Evolutionary conservation across 768 basidiomycete genomes (phyloP), one percentile per base, ranked within the genome.

Genomic region (Tricholomella constricta): DNA sequence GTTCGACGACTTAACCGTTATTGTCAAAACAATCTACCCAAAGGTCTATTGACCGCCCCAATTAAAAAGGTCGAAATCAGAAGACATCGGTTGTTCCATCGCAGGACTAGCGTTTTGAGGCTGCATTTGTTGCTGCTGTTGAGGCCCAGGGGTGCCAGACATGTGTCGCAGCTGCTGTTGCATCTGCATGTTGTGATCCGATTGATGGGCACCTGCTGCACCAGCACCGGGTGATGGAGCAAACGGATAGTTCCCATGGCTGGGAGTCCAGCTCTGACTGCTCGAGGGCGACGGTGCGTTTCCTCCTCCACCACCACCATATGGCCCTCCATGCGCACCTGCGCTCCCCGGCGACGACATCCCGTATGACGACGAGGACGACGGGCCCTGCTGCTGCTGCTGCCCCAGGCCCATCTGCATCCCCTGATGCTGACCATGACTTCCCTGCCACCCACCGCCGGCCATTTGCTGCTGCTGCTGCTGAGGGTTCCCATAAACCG

Each of bases 41-140:
- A 37, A 19, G 49, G 52, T 47, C 55, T 46, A 61, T 62, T 65
- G 71, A 73, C 68, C 75, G 51, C 73, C 72, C 80, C 84, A 86
- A 63, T 80, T 82, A 65, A 84, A 82, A 56, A 83, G 68, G 56
- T 84, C 83, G 59, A 81, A 79, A 50, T 85, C 84, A 60, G 64
- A 73, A 47, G 69, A 48, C 32, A 74, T 71, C 49, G 70, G 65
- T 62, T 71, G 72, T 61, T 81, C 81, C 60, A 64, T 35, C 26
- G 34, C 15, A n/a, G 44, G 44, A 35, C 51, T 49, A 10, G 38
- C 71, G 49, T 64, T 69, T 56, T 74, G 73, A 61, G 75, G 45
- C 58, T 62, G 46, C 56, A 62, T 62, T 43, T 68, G 70, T 36
- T 63, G 65, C 57, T 69, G 67, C 56, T 73, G 70, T 53, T 72